These are phyloP conservation scores for Butyriboletus loyo DNA, from an alignment of 768 basidiomycete species.

Conservation along the genomic window DNA sequence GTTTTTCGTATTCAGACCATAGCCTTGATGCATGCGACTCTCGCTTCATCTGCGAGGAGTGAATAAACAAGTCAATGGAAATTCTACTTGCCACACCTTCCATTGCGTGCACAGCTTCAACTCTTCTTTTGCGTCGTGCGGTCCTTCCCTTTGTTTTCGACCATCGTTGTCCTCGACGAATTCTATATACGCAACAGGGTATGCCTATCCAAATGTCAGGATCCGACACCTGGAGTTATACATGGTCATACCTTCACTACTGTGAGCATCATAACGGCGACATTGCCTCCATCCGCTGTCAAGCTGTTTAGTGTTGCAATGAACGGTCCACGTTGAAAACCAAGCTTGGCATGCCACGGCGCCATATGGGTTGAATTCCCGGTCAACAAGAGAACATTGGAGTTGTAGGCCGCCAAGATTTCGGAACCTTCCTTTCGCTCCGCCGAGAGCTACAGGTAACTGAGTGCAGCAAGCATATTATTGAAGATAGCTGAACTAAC, in stretches of 20 bases:
- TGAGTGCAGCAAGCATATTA: neutral
- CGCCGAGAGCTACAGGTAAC: conserved; percentile 51
- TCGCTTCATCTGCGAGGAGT: conserved; percentile 47
- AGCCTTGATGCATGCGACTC: conserved; percentile 59
- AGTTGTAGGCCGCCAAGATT: conserved; percentile 75
- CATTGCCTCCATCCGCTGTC: conserved; percentile 74
- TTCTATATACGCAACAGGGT: conserved; percentile 81
- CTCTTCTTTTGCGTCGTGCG: conserved; percentile 72
- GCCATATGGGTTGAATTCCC: conserved; percentile 88
- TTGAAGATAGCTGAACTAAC: conserved; percentile 41
- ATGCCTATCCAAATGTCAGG: conserved; percentile 40
- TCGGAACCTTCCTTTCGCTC: conserved; percentile 77
- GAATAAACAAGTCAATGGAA: neutral
- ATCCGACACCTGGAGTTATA: neutral
- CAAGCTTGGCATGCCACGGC: conserved; percentile 86
- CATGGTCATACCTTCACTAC: conserved; percentile 53
- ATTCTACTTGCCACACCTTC: conserved; percentile 49
- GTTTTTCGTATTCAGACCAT: conserved; percentile 54
- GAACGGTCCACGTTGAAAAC: conserved; percentile 64
- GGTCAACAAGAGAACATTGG: conserved; percentile 59
- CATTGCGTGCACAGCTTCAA: conserved; percentile 55
- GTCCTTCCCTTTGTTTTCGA: conserved; percentile 50
- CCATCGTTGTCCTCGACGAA: conserved; percentile 51
- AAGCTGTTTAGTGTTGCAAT: conserved; percentile 78
- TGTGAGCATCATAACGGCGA: conserved; percentile 71